phyloP scores from a whole-genome alignment of 139 green algal genomes.

The Mesotaenium endlicherianum region DNA sequence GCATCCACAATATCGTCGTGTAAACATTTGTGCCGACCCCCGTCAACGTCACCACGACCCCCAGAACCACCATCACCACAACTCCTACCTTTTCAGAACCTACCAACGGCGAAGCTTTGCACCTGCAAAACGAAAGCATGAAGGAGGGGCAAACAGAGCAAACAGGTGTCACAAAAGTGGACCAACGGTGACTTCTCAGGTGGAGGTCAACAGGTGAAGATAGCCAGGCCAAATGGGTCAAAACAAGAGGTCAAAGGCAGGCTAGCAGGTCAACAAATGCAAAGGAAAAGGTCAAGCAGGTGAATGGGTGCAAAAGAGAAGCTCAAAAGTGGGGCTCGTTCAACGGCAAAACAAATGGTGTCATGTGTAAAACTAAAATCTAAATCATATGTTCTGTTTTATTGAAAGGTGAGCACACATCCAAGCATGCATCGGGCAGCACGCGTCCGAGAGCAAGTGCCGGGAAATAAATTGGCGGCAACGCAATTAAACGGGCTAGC shows the following conservation, averaged over 20 bases:
- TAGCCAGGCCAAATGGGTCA: neutral
- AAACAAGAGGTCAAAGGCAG: neutral
- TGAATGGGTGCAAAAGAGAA: neutral
- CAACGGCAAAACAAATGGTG: too few relatives aligned
- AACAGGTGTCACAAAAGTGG: neutral
- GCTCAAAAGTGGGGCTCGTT: too few relatives aligned
- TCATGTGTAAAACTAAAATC: too few relatives aligned
- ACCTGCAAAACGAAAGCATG: neutral
- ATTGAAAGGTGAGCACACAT: too few relatives aligned
- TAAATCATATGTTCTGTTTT: too few relatives aligned
- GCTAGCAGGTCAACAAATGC: neutral
- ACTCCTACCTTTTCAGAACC: neutral
- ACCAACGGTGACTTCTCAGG: neutral
- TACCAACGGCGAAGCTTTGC: neutral
- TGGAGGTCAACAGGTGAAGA: neutral
- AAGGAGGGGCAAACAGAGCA: too few relatives aligned
- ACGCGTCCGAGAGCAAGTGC: too few relatives aligned
- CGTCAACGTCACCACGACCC: conserved; percentile 1
- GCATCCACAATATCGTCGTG: too few relatives aligned
- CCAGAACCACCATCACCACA: neutral
- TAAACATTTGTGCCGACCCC: conserved; percentile 1
- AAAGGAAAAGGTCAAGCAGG: neutral
- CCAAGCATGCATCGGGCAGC: too few relatives aligned
- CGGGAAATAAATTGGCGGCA: too few relatives aligned
- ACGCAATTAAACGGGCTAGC: too few relatives aligned